These are phyloP conservation scores for Pseudocercospora musae DNA, from an alignment of 2,329 filamentous ascomycete genomes.

Conservation along the genomic window DNA sequence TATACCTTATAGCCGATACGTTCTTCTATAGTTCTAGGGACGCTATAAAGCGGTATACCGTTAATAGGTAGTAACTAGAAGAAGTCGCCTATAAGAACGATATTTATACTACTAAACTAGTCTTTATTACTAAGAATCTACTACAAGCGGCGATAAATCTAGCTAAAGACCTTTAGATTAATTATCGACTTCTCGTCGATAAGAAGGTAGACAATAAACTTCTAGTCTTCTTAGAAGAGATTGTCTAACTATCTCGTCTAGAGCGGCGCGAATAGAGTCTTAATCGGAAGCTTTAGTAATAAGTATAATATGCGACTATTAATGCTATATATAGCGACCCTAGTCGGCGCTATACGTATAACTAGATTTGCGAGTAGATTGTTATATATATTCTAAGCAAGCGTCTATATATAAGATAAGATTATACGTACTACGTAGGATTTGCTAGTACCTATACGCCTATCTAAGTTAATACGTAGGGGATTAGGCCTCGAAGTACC, in stretches of 20 bases:
- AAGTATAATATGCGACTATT: background rate
- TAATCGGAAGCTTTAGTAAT: background rate
- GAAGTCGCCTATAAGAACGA: background rate
- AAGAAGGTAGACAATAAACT: background rate
- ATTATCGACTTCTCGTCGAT: background rate
- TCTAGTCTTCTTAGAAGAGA: background rate
- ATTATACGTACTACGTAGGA: background rate
- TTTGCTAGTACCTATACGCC: background rate
- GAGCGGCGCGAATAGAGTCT: background rate
- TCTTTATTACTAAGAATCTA: background rate
- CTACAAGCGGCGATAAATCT: background rate
- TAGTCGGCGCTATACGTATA: background rate
- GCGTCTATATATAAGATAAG: background rate
- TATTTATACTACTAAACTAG: background rate
- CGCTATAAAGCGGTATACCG: background rate
- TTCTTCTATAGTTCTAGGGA: background rate
- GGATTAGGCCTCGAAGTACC: no score
- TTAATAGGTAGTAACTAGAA: background rate
- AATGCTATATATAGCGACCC: background rate
- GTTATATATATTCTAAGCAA: background rate
- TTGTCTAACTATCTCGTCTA: background rate
- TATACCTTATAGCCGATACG: background rate
- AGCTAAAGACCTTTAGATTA: background rate
- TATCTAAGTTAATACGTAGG: background rate
- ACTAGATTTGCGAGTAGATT: background rate